Percentiles rank a stretch among this genome's conserved stretches.
phyloP scores from a whole-genome alignment of 805 yeast genomes.

The Babjeviella inositovora region DNA sequence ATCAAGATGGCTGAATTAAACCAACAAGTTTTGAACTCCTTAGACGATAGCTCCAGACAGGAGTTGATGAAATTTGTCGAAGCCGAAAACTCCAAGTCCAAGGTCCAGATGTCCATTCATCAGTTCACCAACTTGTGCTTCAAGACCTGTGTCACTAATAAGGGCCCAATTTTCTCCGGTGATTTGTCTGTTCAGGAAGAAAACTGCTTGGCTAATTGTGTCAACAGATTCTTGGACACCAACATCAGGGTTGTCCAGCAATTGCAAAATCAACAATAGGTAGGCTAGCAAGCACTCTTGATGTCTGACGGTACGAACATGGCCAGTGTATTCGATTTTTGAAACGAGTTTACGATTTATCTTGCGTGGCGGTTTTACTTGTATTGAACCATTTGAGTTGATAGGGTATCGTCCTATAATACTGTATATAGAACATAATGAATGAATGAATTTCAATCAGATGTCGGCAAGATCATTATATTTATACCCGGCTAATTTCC shows the following conservation, averaged over 20 bases:
- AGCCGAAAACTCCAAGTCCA: slow-evolving; percentile 71
- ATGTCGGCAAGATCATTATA: too few relatives aligned
- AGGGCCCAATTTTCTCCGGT: slow-evolving; percentile 20
- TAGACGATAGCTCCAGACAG: slow-evolving; percentile 55
- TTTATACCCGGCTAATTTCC: too few relatives aligned
- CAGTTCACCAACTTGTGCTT: slow-evolving; percentile 83
- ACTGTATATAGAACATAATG: too few relatives aligned
- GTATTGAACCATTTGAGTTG: too few relatives aligned
- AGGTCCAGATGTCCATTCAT: slow-evolving; percentile 78
- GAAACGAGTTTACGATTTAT: too few relatives aligned
- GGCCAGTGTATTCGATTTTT: too few relatives aligned
- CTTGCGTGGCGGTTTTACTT: too few relatives aligned
- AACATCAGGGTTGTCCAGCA: slow-evolving; percentile 69
- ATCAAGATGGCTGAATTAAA: slow-evolving; percentile 15
- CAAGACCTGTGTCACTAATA: slow-evolving; percentile 57
- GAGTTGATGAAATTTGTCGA: slow-evolving; percentile 68
- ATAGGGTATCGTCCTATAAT: too few relatives aligned
- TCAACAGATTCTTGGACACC: slow-evolving; percentile 75
- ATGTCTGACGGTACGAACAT: too few relatives aligned
- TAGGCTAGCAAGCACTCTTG: too few relatives aligned
- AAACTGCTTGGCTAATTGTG: slow-evolving; percentile 63
- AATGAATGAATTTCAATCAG: too few relatives aligned
- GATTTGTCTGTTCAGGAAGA: slow-evolving; percentile 45
- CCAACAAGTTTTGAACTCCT: slow-evolving; percentile 16
- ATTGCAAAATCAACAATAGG: slow-evolving; percentile 16